These are phyloP conservation scores for Spathaspora boniae DNA, from an alignment of 805 yeast genomes.

Conservation along the genomic window DNA sequence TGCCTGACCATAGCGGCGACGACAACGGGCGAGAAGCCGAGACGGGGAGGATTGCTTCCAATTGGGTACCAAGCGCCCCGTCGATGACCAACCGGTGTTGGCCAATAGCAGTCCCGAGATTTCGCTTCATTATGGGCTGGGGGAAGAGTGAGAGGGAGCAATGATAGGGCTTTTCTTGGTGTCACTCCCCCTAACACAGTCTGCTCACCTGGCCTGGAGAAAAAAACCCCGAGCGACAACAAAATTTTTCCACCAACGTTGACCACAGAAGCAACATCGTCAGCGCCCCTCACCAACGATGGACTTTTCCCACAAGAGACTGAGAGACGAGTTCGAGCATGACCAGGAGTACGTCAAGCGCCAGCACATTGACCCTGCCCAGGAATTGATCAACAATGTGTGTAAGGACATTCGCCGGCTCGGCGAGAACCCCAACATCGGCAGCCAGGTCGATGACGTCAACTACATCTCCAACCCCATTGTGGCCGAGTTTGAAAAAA, in stretches of 20 bases:
- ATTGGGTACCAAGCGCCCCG: constrained; percentile 66
- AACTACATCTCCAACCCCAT: constrained; percentile 67
- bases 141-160: not conserved
- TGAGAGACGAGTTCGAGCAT: constrained; percentile 28
- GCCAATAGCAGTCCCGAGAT: not conserved
- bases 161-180: not conserved
- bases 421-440: constrained; percentile 40
- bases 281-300: constrained; percentile 3
- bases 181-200: not conserved
- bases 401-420: constrained; percentile 43
- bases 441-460: constrained; percentile 45
- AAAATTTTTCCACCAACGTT: not conserved
- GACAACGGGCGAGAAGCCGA: constrained; percentile 20
- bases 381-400: constrained; percentile 39
- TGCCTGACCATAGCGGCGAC: constrained; percentile 60
- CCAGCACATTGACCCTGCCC: constrained; percentile 38
- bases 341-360: constrained; percentile 21
- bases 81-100: constrained; percentile 30
- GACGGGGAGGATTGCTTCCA: constrained; percentile 45
- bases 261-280: not conserved
- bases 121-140: not conserved
- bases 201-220: too few species aligned
- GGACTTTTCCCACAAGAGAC: constrained; percentile 21
- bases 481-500: constrained; percentile 60
- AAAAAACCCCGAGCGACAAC: constrained; percentile 1